These are phyloP conservation scores for Colletotrichum australisinense DNA, from an alignment of 2,329 filamentous ascomycete species.

Conservation along the genomic window DNA sequence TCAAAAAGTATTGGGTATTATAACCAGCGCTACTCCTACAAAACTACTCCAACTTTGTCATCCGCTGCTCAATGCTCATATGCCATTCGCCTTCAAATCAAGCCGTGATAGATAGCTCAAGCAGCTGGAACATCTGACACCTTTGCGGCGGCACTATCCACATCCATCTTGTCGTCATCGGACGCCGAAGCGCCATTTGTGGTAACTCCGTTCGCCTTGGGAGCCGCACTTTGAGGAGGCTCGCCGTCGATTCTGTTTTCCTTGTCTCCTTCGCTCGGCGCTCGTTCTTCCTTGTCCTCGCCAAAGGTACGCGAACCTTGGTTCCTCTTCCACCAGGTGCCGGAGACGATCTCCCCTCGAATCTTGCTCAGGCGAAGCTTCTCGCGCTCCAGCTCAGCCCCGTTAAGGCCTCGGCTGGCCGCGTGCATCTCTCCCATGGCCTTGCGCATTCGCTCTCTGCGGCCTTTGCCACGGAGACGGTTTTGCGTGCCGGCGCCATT, in stretches of 20 bases:
- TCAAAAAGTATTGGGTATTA: conserved; percentile 33
- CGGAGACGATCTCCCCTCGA: conserved; percentile 44
- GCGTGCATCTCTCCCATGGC: conserved; percentile 64
- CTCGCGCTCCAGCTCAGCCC: conserved; percentile 27
- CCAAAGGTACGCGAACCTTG: conserved; percentile 36
- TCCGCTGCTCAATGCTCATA: conserved; percentile 7
- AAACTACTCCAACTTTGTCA: not conserved
- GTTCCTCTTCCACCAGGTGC: conserved; percentile 49
- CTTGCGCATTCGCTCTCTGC: conserved; percentile 67
- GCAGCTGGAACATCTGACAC: not conserved
- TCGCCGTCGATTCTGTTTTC: conserved; percentile 53
- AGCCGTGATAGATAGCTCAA: not conserved
- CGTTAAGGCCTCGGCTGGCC: conserved; percentile 35
- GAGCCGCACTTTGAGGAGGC: not conserved
- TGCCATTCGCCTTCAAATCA: not conserved
- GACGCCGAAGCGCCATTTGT: not conserved
- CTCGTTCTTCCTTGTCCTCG: conserved; percentile 43
- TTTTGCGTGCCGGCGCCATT: conserved; percentile 73
- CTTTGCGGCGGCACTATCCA: not conserved
- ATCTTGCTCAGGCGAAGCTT: conserved; percentile 38
- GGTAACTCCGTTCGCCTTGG: not conserved
- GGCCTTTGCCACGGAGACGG: conserved; percentile 65
- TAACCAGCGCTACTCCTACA: conserved; percentile 34
- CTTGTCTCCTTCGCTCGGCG: conserved; percentile 55
- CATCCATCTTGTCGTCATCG: conserved; percentile 20